Evolutionary conservation across 106 monocot genomes (phyloP).

Genomic region (Phalaenopsis equestris): DNA sequence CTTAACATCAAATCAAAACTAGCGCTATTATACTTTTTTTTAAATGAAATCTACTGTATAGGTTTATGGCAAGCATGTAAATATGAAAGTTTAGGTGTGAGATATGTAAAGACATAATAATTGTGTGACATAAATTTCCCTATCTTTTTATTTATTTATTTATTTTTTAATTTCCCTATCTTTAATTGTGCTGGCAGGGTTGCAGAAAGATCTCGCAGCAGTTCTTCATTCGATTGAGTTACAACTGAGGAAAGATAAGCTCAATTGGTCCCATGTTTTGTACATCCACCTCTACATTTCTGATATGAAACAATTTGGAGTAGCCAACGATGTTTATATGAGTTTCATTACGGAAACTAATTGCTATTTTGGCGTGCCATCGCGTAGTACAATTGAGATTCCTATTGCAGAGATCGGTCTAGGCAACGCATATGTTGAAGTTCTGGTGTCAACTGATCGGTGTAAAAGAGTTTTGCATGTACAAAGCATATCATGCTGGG

Average conservation of each 20-base stretch:
- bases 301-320: slow-evolving; percentile 66
- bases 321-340: slow-evolving; percentile 82
- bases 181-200: slow-evolving; percentile 22
- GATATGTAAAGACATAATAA: too few relatives aligned
- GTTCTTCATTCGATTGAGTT: slow-evolving; percentile 46
- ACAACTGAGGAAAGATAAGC: slow-evolving; percentile 43
- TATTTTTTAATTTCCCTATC: too few relatives aligned
- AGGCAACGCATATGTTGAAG: slow-evolving; percentile 75
- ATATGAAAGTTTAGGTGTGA: too few relatives aligned
- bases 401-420: slow-evolving; percentile 48
- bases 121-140: too few relatives aligned
- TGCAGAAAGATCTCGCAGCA: slow-evolving; percentile 49
- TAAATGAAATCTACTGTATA: too few relatives aligned
- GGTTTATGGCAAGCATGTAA: too few relatives aligned
- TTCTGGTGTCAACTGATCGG: slow-evolving; percentile 53
- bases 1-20: too few relatives aligned
- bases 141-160: too few relatives aligned
- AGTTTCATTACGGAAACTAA: slow-evolving; percentile 74
- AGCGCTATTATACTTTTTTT: too few relatives aligned
- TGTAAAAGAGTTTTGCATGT: slow-evolving; percentile 85
- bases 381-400: slow-evolving; percentile 84
- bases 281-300: slow-evolving; percentile 94
- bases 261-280: slow-evolving; percentile 77
- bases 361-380: slow-evolving; percentile 82
- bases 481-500: slow-evolving; percentile 99